Evolutionary conservation across 257 asterid species (phyloP), one percentile per base, ranked within the genome.

Genomic region (Petunia axillaris): DNA sequence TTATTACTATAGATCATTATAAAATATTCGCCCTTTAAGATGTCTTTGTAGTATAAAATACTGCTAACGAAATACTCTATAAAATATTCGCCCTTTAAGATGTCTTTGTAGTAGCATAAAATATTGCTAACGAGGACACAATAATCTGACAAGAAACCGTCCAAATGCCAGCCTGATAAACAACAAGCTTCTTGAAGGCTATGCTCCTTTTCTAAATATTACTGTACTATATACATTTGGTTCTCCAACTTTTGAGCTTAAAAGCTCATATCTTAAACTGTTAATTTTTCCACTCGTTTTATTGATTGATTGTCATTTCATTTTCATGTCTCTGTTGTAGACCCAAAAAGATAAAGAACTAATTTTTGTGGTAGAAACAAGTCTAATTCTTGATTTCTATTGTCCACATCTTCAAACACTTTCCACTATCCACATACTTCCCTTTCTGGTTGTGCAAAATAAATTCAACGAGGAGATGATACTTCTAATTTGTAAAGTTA

Each of bases 271-370:
- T 2, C 8, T 55, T 55, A 55, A 55, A 13, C 8, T 5, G 10
- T 6, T 40, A 50, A 71, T 9, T 43, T 1, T n/a, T 67, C 2
- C 7, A 1, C 1, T 46, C 0, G 44, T 10, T 70, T 16, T 48
- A 46, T 48, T 71, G 36, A 36, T 73, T 73, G 77, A 73, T 35
- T 35, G 62, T 11, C 60, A 71, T 71, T 71, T 71, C 77, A 71
- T 50, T 73, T 50, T 50, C 78, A 73, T 50, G 5, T 48, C 6
- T 50, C 13, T 73, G 37, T 2, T 11, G 78, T 73, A 73, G 63
- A 73, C 78, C 62, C 62, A 35, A 71, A 35, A 52, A 35, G 62
- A 73, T 41, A 73, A 73, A 36, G 62, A 70, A 70, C 75, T 41
- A 15, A n/a, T 67, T 67, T 67, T 43, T 67, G 75, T 43, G 75